Evolutionary conservation across 2,329 filamentous ascomycete genomes (phyloP).

Genomic region (Pseudogymnoascus sp.): DNA sequence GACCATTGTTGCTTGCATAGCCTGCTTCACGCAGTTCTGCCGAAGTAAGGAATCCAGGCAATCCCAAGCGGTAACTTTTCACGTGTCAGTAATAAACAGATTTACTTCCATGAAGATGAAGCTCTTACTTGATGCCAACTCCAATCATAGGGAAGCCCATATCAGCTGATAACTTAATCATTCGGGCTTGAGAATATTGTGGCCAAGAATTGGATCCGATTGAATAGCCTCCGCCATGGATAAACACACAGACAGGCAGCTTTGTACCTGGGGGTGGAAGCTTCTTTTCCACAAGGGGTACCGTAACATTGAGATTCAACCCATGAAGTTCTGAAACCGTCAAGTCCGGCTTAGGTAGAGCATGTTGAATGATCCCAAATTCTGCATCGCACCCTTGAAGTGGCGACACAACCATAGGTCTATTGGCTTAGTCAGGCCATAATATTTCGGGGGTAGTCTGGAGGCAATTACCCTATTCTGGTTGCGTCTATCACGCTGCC

Average conservation of each 20-base stretch:
- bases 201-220: conserved; percentile 46
- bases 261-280: conserved; percentile 29
- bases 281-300: conserved; percentile 31
- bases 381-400: conserved; percentile 38
- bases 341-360: conserved; percentile 33
- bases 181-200: conserved; percentile 39
- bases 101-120: not conserved
- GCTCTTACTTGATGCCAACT: conserved; percentile 36
- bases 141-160: conserved; percentile 40
- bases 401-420: conserved; percentile 13
- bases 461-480: conserved; percentile 12
- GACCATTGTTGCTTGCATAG: conserved; percentile 38
- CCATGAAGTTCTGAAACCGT: conserved; percentile 42
- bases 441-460: no score
- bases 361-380: conserved; percentile 42
- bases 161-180: conserved; percentile 39
- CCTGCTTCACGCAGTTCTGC: conserved; percentile 39
- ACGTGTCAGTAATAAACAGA: not conserved
- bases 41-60: conserved; percentile 41
- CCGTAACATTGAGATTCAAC: conserved; percentile 45
- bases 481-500: conserved; percentile 16
- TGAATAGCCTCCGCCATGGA: conserved; percentile 46
- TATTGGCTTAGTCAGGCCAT: no score
- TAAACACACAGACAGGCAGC: conserved; percentile 39
- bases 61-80: conserved; percentile 39